Base-by-base conservation (phyloP, 129 eudicot genomes). In the Silybum marianum region DNA sequence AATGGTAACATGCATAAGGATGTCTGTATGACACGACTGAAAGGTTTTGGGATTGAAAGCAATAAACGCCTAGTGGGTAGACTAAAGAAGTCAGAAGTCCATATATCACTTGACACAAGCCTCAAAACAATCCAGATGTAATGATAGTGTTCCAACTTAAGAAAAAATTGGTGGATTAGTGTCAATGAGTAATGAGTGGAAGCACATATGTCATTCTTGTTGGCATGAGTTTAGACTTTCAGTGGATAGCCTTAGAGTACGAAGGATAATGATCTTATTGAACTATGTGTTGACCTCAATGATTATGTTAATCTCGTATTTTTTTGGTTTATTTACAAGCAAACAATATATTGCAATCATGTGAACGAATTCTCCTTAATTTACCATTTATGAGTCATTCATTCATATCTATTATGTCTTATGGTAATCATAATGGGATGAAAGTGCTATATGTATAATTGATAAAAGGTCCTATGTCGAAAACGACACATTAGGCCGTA, bases 331-430 rank as follows among this genome's bases (percentile, higher is more conserved):
- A 7, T n/a, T 60, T 60, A 60, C n/a, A 24, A 60, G 67, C 24
- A n/a, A 60, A 60, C 68, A 60, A 18, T 6, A 60, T 60, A 21
- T 60, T 60, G 18, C 18, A 9, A 58, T 2, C 66, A 60, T 60
- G 68, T 58, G 23, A 58, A 58, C 1, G 8, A 18, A 18, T 60
- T 60, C 23, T n/a, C 19, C 25, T 60, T 60, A 60, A 60, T 11
- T n/a, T 60, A 21, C 68, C 68, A 60, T 60, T 18, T 60, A 60
- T 60, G 68, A 60, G 68, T 60, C 25, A n/a, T 7, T 6, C 25
- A 60, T 60, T 60, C 68, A 8, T 60, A 60, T 58, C 66, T 58
- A 58, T 60, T 25, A 60, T 60, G 68, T 60, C 68, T 60, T 60
- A 60, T n/a, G 68, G 68, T 60, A 60, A 60, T 60, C 25, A 60